Base-by-base conservation (phyloP, 2,329 filamentous ascomycete species). In the Incumbomyces lentus region DNA sequence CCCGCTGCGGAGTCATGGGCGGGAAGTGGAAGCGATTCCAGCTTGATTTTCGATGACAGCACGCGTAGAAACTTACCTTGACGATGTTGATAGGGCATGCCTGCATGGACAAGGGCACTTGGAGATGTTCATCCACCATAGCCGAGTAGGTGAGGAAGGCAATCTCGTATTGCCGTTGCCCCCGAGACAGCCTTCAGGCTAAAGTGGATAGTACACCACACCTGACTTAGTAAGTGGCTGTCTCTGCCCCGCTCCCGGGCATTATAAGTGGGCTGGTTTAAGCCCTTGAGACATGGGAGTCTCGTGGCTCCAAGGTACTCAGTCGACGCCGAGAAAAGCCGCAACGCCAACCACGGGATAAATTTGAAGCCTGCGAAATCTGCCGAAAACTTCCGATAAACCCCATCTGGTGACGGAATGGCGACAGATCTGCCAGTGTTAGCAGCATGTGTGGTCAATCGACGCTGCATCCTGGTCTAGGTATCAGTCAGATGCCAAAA, bases 21-120 rank as follows among this genome's bases (percentile, higher is more conserved):
- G 65, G 67, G 18, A 68, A 68, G 55, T 72, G 69, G 68, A 71
- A 69, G 52, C 62, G 64, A 35, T 71, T 72, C 51, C 68, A 71
- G 51, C 57, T 72, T 35, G 68, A 72, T 45, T 65, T 72, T 51
- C 64, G 66, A 58, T 71, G 60, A 63, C 33, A 49, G 36, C 26
- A 45, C 18, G 18, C 32, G 29, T 38, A 47, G 31, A 47, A 13
- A 19, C 37, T 40, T 18, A 37, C 29, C 34, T 46, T 29, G 45
- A 17, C 26, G 10, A 16, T 26, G 4, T 26, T 30, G 22, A 33
- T 37, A 29, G 31, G 42, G 42, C 42, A 38, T 37, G 26, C 16
- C 19, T 33, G 37, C 44, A 46, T 39, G 44, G 32, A 39, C 30
- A 34, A 30, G 13, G 34, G 12, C 6, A 13, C 17, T 32, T 38